phyloP scores from a whole-genome alignment of 2,329 filamentous ascomycete genomes.

The Aspergillus caelatus region DNA sequence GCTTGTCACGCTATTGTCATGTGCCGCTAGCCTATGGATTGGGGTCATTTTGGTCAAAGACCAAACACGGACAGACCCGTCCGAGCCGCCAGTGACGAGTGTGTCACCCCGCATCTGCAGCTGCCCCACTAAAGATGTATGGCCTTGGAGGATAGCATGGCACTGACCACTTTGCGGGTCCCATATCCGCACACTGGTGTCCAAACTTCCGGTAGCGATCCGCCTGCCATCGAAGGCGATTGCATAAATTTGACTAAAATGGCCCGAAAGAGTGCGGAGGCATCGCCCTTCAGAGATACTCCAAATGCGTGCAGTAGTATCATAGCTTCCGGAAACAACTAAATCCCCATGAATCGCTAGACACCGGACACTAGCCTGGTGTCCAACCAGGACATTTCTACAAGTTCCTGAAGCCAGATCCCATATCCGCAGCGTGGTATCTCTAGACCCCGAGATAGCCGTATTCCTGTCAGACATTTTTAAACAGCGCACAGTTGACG shows the following conservation, averaged over 20 bases:
- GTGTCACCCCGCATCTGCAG: conserved; percentile 94
- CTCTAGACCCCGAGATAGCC: conserved; percentile 92
- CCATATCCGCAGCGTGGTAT: conserved; percentile 94
- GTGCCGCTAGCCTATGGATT: conserved; percentile 91
- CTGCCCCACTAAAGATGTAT: conserved; percentile 95
- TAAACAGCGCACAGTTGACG: conserved; percentile 91
- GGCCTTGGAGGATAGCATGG: conserved; percentile 89
- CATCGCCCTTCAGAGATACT: conserved; percentile 95
- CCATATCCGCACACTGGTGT: conserved; percentile 97
- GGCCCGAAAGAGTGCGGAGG: conserved; percentile 83
- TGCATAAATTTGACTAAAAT: conserved; percentile 98
- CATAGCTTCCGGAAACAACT: conserved; percentile 97
- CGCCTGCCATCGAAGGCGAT: conserved; percentile 94
- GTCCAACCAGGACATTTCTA: conserved; percentile 87
- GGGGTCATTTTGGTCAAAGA: conserved; percentile 86
- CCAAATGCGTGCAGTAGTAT: conserved; percentile 96
- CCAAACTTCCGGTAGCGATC: conserved; percentile 92
- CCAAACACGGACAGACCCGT: conserved; percentile 96
- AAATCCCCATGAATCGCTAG: conserved; percentile 95
- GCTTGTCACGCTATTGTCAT: conserved; percentile 98
- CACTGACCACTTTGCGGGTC: conserved; percentile 85
- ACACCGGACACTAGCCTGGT: conserved; percentile 93
- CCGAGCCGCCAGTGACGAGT: conserved; percentile 91
- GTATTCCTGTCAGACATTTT: conserved; percentile 97
- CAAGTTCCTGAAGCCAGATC: conserved; percentile 86